phyloP scores from a whole-genome alignment of 352 stramenopile genomes.

The Pythium utonaiense region DNA sequence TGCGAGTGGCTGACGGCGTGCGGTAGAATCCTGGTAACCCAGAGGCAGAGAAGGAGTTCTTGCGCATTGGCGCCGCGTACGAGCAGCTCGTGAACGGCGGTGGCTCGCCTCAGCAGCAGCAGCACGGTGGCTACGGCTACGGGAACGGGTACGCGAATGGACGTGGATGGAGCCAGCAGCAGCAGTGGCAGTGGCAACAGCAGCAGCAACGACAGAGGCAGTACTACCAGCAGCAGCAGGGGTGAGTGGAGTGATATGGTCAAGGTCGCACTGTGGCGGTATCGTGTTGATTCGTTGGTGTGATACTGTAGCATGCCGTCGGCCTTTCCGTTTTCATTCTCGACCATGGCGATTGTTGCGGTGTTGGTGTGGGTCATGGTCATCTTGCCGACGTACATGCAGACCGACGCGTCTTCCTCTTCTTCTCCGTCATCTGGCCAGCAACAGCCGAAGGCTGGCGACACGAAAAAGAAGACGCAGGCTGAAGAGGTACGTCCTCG shows the following conservation, averaged over 20 bases:
- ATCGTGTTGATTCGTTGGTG: neutral
- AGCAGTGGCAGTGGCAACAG: slow-evolving; percentile 44
- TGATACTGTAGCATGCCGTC: slow-evolving; percentile 13
- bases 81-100: slow-evolving; percentile 48
- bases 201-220: slow-evolving; percentile 45
- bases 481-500: neutral
- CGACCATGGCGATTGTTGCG: slow-evolving; percentile 32
- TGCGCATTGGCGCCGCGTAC: slow-evolving; percentile 72
- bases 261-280: too few species aligned
- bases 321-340: slow-evolving; percentile 47
- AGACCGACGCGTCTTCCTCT: slow-evolving; percentile 7
- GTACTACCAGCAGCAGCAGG: slow-evolving; percentile 26
- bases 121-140: slow-evolving; percentile 1
- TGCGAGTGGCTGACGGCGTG: neutral
- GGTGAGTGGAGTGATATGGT: too few species aligned
- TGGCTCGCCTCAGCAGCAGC: neutral
- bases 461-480: neutral
- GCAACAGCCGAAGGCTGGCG: slow-evolving; percentile 1
- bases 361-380: slow-evolving; percentile 45
- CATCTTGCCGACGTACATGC: slow-evolving; percentile 31
- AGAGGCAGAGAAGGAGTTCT: slow-evolving; percentile 67
- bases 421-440: neutral
- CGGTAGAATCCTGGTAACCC: slow-evolving; percentile 56
- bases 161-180: slow-evolving; percentile 23
- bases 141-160: slow-evolving; percentile 9